Percentiles rank a stretch among this genome's conserved stretches.
phyloP scores from a whole-genome alignment of 805 yeast species.

The Starmerella khaoyaiensis region DNA sequence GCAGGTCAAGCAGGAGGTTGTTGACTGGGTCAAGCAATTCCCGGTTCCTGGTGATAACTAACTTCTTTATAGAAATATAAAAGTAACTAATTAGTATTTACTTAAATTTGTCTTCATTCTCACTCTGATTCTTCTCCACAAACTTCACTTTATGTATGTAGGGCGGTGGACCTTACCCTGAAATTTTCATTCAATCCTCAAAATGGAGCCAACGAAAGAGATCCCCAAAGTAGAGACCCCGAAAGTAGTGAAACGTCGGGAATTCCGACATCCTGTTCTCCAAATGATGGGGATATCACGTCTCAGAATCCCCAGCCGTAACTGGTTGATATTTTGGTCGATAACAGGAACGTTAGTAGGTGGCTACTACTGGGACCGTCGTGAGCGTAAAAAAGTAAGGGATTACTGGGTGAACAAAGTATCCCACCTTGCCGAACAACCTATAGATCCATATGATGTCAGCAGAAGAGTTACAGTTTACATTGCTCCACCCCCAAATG shows the following conservation, averaged over 20 bases:
- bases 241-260: conserved; percentile 8
- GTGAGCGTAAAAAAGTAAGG: conserved; percentile 54
- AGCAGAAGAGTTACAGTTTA: conserved; percentile 73
- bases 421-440: conserved; percentile 37
- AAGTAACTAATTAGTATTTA: not conserved
- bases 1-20: conserved; percentile 50
- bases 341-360: conserved; percentile 54
- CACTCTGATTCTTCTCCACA: too few species aligned
- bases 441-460: conserved; percentile 35
- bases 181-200: too few species aligned
- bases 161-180: too few species aligned
- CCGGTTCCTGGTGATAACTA: conserved; percentile 52
- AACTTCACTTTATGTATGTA: too few species aligned
- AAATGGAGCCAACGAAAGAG: too few species aligned
- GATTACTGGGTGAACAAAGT: conserved; percentile 52
- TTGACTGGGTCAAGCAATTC: conserved; percentile 56
- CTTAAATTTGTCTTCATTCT: too few species aligned
- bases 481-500: conserved; percentile 96
- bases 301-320: conserved; percentile 70
- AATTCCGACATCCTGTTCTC: conserved; percentile 52
- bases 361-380: conserved; percentile 67
- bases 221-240: not conserved
- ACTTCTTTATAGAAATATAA: not conserved
- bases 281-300: conserved; percentile 73
- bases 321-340: conserved; percentile 85